These are phyloP conservation scores for Nicotiana undulata DNA, from an alignment of 257 asterid genomes.

Conservation along the genomic window DNA sequence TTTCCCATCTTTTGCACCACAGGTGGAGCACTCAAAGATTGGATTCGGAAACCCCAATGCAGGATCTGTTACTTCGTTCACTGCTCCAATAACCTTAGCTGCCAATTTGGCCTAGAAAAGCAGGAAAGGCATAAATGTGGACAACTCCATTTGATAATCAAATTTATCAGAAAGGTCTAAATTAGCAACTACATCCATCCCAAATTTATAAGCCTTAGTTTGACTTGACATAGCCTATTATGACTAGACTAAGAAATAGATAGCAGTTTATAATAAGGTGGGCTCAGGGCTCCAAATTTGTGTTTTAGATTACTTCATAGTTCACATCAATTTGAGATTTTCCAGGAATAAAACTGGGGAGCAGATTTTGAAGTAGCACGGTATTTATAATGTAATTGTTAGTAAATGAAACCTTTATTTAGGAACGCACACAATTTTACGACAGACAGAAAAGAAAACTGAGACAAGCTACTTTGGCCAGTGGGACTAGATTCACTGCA, in stretches of 20 bases:
- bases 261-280: background rate
- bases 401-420: background rate
- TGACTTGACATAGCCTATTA: background rate
- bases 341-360: background rate
- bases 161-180: background rate
- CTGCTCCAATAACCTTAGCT: constrained; percentile 36
- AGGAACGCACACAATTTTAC: background rate
- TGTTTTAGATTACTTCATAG: background rate
- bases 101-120: constrained; percentile 49
- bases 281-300: background rate
- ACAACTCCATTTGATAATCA: constrained; percentile 7
- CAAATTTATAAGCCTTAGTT: background rate
- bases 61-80: constrained; percentile 78
- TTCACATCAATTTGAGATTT: background rate
- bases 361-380: background rate
- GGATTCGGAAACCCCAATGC: constrained; percentile 68
- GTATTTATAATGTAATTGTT: background rate
- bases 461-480: background rate
- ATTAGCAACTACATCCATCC: background rate
- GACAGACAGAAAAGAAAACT: background rate
- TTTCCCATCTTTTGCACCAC: constrained; percentile 58
- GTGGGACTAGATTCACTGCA: background rate
- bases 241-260: background rate
- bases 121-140: background rate
- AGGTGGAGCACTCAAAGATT: constrained; percentile 54